Evolutionary conservation across 495 filamentous ascomycete species (phyloP), one percentile per base, ranked within the genome.

Genomic region (Aspergillus saccharolyticus): DNA sequence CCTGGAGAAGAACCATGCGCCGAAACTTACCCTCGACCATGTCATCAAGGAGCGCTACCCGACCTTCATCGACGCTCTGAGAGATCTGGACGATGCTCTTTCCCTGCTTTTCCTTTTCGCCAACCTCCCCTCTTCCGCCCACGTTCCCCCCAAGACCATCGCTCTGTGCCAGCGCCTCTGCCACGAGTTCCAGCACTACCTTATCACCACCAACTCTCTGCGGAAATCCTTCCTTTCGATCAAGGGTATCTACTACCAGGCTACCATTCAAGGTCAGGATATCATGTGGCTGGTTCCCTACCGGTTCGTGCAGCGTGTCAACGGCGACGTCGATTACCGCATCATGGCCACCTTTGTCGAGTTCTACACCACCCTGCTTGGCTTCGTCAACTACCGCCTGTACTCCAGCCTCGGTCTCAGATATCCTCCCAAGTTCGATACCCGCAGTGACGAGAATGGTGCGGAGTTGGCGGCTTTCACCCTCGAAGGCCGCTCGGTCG

Each of bases 291-390:
- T 98, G 18, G 94, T 96, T 3, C 94, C 94, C 1, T 97, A 98
- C 76, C 87, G 88, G 60, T 98, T 98, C 73, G 96, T 96, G 61
- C 95, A 97, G 75, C 77, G 87, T 58, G 84, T 96, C 28, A 91
- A 91, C 21, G 89, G 86, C 15, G 94, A 97, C 72, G 85, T 98
- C 48, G 94, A 98, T 72, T 97, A 96, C 77, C 80, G 95, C 63
- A 97, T 98, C 69, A 98, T 98, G 94, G 91, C 89, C 44, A 98
- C 95, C 2, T 98, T 98, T 67, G 89, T 98, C 52, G 92, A 98
- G 64, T 97, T 98, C 73, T 98, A 98, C 78, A 94, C 91, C 51
- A 97, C 94, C 2, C 78, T 98, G 14, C 78, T 98, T 10, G 89
- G 95, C 47, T 98, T 97, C 61, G 88, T 97, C 67, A 96, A 97